A percentile compares a stretch with the other conserved stretches of the same genome.
Conservation (phyloP, 2,329 filamentous ascomycete species). For the Diplodia corticola region DNA sequence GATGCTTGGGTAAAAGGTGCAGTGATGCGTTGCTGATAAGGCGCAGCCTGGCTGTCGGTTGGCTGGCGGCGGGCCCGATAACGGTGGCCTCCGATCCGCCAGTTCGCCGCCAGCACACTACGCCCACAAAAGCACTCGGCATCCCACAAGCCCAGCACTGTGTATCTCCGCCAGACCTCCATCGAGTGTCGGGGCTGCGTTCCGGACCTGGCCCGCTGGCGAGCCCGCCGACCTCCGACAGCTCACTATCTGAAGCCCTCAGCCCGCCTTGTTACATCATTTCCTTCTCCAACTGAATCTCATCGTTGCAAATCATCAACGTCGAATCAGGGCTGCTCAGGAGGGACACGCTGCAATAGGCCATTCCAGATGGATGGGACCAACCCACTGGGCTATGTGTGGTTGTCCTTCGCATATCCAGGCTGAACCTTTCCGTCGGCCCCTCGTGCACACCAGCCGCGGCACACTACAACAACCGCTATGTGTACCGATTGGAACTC, state of each 20-base stretch:
- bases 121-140: constrained; percentile 7
- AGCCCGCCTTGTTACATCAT: not conserved
- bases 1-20: constrained; percentile 18
- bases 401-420: not conserved
- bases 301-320: no score
- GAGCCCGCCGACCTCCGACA: constrained; percentile 1
- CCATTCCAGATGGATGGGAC: not conserved
- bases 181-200: not conserved
- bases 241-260: not conserved
- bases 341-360: not conserved
- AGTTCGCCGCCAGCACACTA: not conserved
- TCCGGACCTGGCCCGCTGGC: not conserved
- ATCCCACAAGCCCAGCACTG: not conserved
- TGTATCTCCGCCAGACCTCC: not conserved
- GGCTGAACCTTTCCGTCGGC: not conserved
- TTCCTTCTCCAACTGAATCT: not conserved
- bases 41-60: not conserved
- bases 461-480: not conserved
- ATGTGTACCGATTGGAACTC: not conserved
- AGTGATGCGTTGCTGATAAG: constrained; percentile 20
- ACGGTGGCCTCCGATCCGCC: constrained; percentile 7
- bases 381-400: not conserved
- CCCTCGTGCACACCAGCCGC: not conserved
- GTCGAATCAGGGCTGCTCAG: no score
- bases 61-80: constrained; percentile 10